Percentiles rank a stretch among this genome's conserved stretches.
Conservation (phyloP, 2,329 filamentous ascomycete genomes). For the Exophiala sp. region DNA sequence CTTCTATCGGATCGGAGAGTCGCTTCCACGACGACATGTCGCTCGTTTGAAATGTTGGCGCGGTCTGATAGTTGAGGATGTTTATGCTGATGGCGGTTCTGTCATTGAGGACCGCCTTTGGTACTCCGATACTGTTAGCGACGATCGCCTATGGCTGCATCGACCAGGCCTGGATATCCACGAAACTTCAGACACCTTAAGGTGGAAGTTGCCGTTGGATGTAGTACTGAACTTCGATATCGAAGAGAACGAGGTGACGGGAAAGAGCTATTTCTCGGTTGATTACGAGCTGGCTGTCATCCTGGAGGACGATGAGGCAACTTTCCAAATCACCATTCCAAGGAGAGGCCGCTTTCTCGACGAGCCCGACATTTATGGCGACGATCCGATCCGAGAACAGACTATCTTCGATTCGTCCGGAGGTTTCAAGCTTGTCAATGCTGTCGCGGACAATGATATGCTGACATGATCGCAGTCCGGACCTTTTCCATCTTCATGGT, state of each 20-base stretch:
- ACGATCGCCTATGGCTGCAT: not conserved
- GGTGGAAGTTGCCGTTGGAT: not conserved
- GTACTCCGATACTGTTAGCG: not conserved
- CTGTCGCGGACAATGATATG: not conserved
- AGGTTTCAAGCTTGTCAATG: not conserved
- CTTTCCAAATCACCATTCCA: conserved; percentile 7
- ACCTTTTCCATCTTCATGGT: too few relatives aligned
- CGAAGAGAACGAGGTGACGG: too few relatives aligned
- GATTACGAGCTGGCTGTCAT: conserved; percentile 6
- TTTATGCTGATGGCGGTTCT: not conserved
- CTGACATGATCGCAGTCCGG: too few relatives aligned
- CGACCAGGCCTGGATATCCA: not conserved
- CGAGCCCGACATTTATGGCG: not conserved
- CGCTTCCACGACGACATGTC: not conserved
- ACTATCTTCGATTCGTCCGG: not conserved
- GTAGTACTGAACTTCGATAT: too few relatives aligned
- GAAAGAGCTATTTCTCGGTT: not conserved
- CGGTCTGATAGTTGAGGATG: not conserved
- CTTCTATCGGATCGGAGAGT: not conserved
- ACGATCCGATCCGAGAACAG: not conserved
- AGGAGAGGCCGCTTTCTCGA: not conserved
- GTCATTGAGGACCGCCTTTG: not conserved
- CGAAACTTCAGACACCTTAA: not conserved
- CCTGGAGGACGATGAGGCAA: not conserved
- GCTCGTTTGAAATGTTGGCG: not conserved